Evolutionary conservation across 2,329 filamentous ascomycete species (phyloP), one percentile per base, ranked within the genome.

Genomic region (Sporothrix brasiliensis): DNA sequence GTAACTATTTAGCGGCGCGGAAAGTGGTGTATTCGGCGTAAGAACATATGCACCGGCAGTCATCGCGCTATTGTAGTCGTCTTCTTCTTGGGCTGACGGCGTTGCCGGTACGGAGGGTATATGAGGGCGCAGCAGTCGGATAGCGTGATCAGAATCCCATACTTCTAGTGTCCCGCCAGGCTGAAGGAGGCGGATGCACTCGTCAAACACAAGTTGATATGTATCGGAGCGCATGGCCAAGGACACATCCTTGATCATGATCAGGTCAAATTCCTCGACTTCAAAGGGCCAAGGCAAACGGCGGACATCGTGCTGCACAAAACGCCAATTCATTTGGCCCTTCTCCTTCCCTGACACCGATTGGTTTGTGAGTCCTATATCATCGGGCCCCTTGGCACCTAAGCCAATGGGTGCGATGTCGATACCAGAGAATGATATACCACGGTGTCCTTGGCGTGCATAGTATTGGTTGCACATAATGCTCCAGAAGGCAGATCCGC

Each of bases 401-500:
- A 75, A 69, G 6, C 76, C 79, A n/a, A 82, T 75, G 4, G 91
- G 89, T 10, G 91, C 91, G 70, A 97, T 88, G 77, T 97, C 93
- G 53, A 97, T 80, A 1, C 93, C 94, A 0, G 91, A 92, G 77
- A 96, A 97, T 5, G 88, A 87, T 27, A 96, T 89, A 72, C 89
- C 85, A 4, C 84, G 81, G 76, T 91, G 86, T 16, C 92, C 92
- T 65, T 87, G 85, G 70, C 68, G 70, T 11, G 86, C 84, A 77
- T 94, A 92, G 79, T 92, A 91, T 49, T 92, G 88, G 79, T 97
- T 91, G 78, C 92, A 96, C 83, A 93, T 89, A 80, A 92, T 90
- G 75, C 92, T 94, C 94, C 94, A 97, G 77, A 96, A 92, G 30
- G 89, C 94, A 24, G 91, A 91, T 21, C 94, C 94, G 79, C 94